Evolutionary conservation across 2,329 filamentous ascomycete species (phyloP), one percentile per base, ranked within the genome.

Genomic region (Geoglossum cookeanum): DNA sequence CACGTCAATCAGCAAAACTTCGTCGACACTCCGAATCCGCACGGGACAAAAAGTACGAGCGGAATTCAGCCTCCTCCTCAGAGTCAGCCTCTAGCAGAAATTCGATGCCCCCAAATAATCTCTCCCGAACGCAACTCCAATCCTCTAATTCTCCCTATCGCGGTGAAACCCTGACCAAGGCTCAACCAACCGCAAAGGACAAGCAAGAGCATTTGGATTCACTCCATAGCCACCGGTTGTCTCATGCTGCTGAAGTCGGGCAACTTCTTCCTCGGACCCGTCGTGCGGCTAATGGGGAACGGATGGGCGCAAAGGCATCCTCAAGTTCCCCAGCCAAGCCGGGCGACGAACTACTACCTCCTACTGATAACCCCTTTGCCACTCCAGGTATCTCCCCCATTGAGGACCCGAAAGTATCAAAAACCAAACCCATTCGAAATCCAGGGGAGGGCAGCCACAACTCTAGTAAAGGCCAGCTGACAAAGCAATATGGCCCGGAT

Each of bases 241-340:
- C 63, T 15, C 63, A 64, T 33, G 62, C 63, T 44, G 63, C 63
- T 49, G 63, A 64, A 54, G 61, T 63, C 53, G 63, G 63, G 4
- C 63, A 64, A 57, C 58, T 64, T 39, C 37, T 61, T 39, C 63
- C 61, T 17, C 59, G 62, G 27, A n/a, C 47, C 44, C 54, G 54
- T n/a, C 33, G 39, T 22, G 22, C 54, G 11, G 33, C 35, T 13
- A 53, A 35, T 53, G 27, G n/a, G 30, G 30, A 32, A 22, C 49
- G 33, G 17, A 32, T 8, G 32, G 37, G 22, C 22, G 15, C 29
- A 4, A 27, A 53, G 15, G 2, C 15, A 3, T 53, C 49, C 49
- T 3, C 29, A 17, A 53, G 13, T 27, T 30, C n/a, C 22, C 49
- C 33, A 27, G 30, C 49, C 22, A 33, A 33, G 22, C 37, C 33